Base-by-base conservation (phyloP, 495 filamentous ascomycete species). In the Terfezia claveryi region DNA sequence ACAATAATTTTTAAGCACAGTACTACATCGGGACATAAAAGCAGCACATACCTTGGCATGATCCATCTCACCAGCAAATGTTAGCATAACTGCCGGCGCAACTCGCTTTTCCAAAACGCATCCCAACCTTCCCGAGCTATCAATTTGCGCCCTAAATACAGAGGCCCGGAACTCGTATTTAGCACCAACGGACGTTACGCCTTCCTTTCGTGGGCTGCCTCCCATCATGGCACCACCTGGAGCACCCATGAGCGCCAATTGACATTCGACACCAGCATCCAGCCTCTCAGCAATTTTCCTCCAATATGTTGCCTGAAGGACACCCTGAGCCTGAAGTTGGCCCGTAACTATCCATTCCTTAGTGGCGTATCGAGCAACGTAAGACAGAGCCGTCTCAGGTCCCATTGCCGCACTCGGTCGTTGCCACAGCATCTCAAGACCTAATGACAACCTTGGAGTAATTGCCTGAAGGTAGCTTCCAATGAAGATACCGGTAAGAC, bases 151-250 rank as follows among this genome's bases (percentile, higher is more conserved):
- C 58, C 88, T 78, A 77, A 95, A 94, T 10, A 84, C 88, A 38
- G 85, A 89, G 65, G 84, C 81, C 56, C 85, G 76, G 80, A 99
- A 99, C 66, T 96, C 91, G 68, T 99, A 99, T 72, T 96, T 99
- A 61, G 85, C 87, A 64, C 91, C 92, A 61, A 95, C 74, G 44
- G 87, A 83, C 55, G 91, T 87, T 52, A 83, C 75, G 49, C 92
- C 92, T 61, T 96, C 89, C 64, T 85, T 86, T 62, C 77, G 76
- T 51, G 76, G 66, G 20, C 76, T 74, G 59, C 79, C 80, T 65
- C 83, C 83, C 80, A 91, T 79, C 60, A 80, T 66, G 36, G 70
- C 73, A 50, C 73, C 72, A 32, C 68, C 64, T 38, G 68, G 57
- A 49, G 72, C 71, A 52, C 86, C 86, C 37, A 77, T 75, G 62